Evolutionary conservation across 306 rosid species (phyloP).

Genomic region (Pterocarpus santalinus): DNA sequence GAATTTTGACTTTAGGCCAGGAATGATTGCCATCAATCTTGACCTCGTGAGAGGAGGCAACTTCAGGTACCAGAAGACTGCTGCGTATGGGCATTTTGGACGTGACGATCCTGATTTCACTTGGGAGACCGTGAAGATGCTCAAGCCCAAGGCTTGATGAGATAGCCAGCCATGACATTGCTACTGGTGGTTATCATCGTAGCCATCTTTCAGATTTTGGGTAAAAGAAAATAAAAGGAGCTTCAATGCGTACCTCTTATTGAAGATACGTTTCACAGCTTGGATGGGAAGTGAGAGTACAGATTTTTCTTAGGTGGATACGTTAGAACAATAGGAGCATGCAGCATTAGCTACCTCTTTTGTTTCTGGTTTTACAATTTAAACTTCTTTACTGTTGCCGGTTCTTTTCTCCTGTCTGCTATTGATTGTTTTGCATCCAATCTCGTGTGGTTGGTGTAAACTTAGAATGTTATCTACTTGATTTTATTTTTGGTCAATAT

Average conservation of each 20-base stretch:
- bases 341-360: constrained; percentile 32
- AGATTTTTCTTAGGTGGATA: constrained; percentile 41
- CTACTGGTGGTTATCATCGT: constrained; percentile 50
- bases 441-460: constrained; percentile 42
- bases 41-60: constrained; percentile 83
- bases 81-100: constrained; percentile 90
- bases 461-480: constrained; percentile 7
- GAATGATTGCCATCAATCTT: constrained; percentile 82
- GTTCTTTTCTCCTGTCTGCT: neutral
- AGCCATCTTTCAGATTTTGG: constrained; percentile 50
- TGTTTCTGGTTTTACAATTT: constrained; percentile 9
- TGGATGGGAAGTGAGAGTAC: constrained; percentile 27
- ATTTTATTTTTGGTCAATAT: neutral
- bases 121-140: constrained; percentile 81
- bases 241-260: constrained; percentile 49
- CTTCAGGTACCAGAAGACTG: constrained; percentile 83
- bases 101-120: constrained; percentile 84
- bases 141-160: constrained; percentile 79
- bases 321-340: constrained; percentile 47
- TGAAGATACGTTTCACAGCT: constrained; percentile 47
- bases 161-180: constrained; percentile 39
- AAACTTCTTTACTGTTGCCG: constrained; percentile 7
- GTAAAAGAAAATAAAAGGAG: constrained; percentile 54
- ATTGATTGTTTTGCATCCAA: constrained; percentile 35
- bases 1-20: constrained; percentile 83